Base-by-base conservation (phyloP, 495 filamentous ascomycete species). In the Chlorociboria aeruginascens region DNA sequence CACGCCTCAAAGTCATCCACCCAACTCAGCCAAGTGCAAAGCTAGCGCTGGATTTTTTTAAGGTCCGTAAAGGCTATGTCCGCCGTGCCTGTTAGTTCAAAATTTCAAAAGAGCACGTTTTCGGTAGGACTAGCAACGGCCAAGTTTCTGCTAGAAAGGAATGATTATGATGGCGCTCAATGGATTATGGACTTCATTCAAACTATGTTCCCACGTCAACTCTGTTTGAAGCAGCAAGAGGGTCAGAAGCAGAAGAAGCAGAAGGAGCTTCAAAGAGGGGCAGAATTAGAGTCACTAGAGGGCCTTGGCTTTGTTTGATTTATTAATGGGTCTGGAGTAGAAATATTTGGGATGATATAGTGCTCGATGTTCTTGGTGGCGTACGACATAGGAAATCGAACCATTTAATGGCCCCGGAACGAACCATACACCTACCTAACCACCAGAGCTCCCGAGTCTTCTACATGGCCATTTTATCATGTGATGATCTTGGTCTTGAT, bases 121-220 rank as follows among this genome's bases (percentile, higher is more conserved):
- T 12, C 35, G 4, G 32, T 59, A 20, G 41, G 48, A 28, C 42
- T 60, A 25, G 35, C 54, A 35, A 42, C 54, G 1, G 50, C 57
- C 10, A 56, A 46, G 6, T 50, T 47, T 25, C 32, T 57, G 7
- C 54, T 56, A 0, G 43, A 52, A 32, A 31, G 44, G n/a, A 40
- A 52, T 11, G 44, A 39, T 1, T 43, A 37, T 37, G 3, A 17
- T 3, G 57, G 57, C 33, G 57, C 54, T 1, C 28, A 53, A 6
- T 54, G 51, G 53, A 49, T 60, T 25, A 52, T 60, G 51, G 28
- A 56, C n/a, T 50, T 52, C 33, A 25, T 59, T n/a, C 43, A 45
- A 10, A 39, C 32, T 9, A 51, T 48, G 9, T 56, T 43, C 31
- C 37, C 55, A 0, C 33, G 32, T 35, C 35, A 49, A 12, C 30